Evolutionary conservation across 495 filamentous ascomycete genomes (phyloP).

Genomic region (Talaromyces thailandensis): DNA sequence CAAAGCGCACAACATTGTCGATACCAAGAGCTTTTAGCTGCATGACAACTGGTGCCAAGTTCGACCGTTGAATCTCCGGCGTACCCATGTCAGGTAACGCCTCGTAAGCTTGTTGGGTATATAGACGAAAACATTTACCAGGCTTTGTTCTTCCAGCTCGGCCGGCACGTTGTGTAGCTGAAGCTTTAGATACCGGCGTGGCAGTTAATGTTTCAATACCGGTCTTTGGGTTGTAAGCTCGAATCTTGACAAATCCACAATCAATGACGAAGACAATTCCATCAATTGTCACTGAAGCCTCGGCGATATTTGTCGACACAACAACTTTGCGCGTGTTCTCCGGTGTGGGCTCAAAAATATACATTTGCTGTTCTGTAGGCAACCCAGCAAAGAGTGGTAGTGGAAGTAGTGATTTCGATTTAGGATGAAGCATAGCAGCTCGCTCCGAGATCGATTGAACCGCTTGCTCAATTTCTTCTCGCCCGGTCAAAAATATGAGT

Average conservation of each 20-base stretch:
- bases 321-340: constrained; percentile 86
- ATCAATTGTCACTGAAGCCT: constrained; percentile 91
- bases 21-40: constrained; percentile 95
- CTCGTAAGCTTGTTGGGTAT: constrained; percentile 69
- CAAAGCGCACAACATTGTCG: constrained; percentile 88
- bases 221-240: constrained; percentile 77
- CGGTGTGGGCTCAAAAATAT: constrained; percentile 81
- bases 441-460: constrained; percentile 74
- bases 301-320: constrained; percentile 92
- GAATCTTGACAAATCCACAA: constrained; percentile 83
- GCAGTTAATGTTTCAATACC: constrained; percentile 91
- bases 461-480: constrained; percentile 84
- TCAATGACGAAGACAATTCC: constrained; percentile 92
- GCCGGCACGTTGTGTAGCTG: constrained; percentile 85
- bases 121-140: constrained; percentile 91
- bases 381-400: constrained; percentile 86
- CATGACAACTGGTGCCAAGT: constrained; percentile 82
- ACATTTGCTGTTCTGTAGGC: constrained; percentile 82
- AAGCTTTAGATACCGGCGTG: constrained; percentile 82
- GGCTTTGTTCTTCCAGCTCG: constrained; percentile 86
- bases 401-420: constrained; percentile 60
- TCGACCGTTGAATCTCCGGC: constrained; percentile 89
- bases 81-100: constrained; percentile 64
- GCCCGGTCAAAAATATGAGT: constrained; percentile 82
- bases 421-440: constrained; percentile 61